phyloP scores from a whole-genome alignment of 2,329 filamentous ascomycete genomes.

The Colletotrichum viniferum region DNA sequence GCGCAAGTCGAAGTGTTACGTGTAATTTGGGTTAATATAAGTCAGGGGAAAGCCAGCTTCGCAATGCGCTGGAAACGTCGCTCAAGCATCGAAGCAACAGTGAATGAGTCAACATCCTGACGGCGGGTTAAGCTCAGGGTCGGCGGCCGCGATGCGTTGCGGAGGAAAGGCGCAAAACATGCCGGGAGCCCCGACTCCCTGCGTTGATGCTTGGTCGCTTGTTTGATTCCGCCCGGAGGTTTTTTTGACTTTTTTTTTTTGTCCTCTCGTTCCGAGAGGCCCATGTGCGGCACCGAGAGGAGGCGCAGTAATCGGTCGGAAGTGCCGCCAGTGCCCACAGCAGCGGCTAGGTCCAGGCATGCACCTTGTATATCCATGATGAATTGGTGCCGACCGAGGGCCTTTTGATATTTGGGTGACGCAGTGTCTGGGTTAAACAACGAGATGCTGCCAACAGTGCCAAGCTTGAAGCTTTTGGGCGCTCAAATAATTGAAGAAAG shows the following conservation, averaged over 20 bases:
- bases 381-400: neutral
- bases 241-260: neutral
- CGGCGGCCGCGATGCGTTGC: neutral
- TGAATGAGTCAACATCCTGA: constrained; percentile 8
- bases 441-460: neutral
- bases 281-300: neutral
- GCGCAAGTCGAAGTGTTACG: neutral
- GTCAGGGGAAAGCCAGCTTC: neutral
- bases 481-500: neutral
- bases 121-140: neutral
- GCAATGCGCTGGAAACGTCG: neutral
- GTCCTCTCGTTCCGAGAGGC: neutral
- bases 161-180: neutral
- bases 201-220: neutral
- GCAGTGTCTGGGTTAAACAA: neutral
- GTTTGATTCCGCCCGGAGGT: constrained; percentile 5
- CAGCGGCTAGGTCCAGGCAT: neutral
- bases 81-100: neutral
- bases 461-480: neutral
- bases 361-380: neutral
- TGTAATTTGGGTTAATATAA: constrained; percentile 20
- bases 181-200: neutral
- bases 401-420: neutral
- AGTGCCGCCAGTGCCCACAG: constrained; percentile 4
- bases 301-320: neutral